Evolutionary conservation across 2,329 filamentous ascomycete genomes (phyloP), one percentile per base, ranked within the genome.

Genomic region (Fusarium sp.): DNA sequence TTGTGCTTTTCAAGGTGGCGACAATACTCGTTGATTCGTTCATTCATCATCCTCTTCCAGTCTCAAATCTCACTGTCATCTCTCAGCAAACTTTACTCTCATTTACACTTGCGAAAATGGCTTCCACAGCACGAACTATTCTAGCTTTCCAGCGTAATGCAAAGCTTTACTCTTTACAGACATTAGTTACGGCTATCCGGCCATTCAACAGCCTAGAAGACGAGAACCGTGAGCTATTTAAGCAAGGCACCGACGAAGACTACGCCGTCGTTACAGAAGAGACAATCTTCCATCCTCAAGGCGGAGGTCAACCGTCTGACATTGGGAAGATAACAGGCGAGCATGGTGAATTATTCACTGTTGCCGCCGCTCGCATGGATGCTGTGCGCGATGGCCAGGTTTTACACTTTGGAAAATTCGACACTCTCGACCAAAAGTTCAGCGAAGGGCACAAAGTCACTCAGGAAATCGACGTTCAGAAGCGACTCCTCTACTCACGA

Each of bases 281-380:
- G 46, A 93, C 91, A n/a, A 89, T 93, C 64, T 94, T 94, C 78
- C 89, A 94, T 65, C 88, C 90, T 0, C 91, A 94, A 77, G 91
- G 91, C 21, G 91, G 91, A 62, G 91, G 91, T 9, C 91, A 94
- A 73, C 91, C 91, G 1, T 90, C 87, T 0, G 91, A 94, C 65
- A 82, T 84, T 13, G 91, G 91, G 21, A 79, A 75, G 40, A 91
- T 93, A 65, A 79, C 78, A 1, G 66, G 71, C 19, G 57, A 66
- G 0, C 47, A 46, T 1, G 74, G 72, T 0, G 47, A 28, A 0
- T 58, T 42, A 0, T 90, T 92, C 69, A 73, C 81, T 21, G 88
- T 92, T 10, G 78, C 78, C 5, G 80, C 85, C 2, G 91, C 88
- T 22, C 88, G 90, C 53, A 86, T 84, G 78, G 85, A 85, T 47